Conservation (phyloP, 192 early-diverging fungal species). For the Spizellomyces sp. region DNA sequence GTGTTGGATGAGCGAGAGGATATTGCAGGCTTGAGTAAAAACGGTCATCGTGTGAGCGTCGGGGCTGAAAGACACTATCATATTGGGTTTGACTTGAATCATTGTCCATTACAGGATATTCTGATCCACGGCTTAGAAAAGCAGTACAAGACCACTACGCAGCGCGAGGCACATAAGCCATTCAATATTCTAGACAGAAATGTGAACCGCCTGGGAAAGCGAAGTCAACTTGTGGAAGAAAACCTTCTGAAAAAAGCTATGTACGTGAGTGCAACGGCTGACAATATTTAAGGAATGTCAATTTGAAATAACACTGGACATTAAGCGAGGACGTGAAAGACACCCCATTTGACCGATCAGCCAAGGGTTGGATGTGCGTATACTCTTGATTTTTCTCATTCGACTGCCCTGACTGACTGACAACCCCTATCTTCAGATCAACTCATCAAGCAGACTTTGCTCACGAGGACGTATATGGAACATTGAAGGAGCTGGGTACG, state of each 20-base stretch:
- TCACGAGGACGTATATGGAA: conserved; percentile 37
- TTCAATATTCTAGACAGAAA: not conserved
- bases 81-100: too few relatives aligned
- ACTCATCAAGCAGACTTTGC: conserved; percentile 42
- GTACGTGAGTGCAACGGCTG: conserved; percentile 16
- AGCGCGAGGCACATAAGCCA: not conserved
- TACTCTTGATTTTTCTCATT: too few relatives aligned
- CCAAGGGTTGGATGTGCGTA: conserved; percentile 36
- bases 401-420: too few relatives aligned
- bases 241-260: conserved; percentile 46
- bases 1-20: conserved; percentile 40
- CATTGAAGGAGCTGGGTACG: conserved; percentile 30
- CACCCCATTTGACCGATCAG: conserved; percentile 31
- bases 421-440: not conserved
- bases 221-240: conserved; percentile 38
- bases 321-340: conserved; percentile 8
- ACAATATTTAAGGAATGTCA: not conserved
- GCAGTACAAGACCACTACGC: not conserved
- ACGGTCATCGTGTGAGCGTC: conserved; percentile 39
- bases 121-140: conserved; percentile 11
- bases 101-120: conserved; percentile 21
- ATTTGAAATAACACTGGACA: not conserved
- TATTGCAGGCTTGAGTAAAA: conserved; percentile 36
- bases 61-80: not conserved
- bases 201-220: conserved; percentile 19